Conservation (phyloP, 805 yeast genomes). For the Nakazawaea wyomingensis region DNA sequence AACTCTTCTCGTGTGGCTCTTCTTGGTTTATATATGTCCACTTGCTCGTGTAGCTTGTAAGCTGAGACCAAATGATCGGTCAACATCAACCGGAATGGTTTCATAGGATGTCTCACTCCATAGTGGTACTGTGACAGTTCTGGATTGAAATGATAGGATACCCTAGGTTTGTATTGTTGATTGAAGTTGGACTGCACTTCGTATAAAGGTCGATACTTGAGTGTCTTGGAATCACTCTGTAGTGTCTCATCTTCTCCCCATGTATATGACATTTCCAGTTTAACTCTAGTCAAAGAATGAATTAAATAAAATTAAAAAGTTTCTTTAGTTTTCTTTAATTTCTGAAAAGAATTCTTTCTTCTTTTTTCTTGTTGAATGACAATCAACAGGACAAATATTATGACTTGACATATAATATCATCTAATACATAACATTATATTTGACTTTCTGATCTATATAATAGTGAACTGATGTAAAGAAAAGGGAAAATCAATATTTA, state of each 20-base stretch:
- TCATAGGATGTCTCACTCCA: conserved; percentile 97
- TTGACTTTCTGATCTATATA: no score
- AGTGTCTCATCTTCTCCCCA: conserved; percentile 24
- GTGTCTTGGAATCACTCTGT: conserved; percentile 13
- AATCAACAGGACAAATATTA: no score
- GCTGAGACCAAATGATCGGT: conserved; percentile 88
- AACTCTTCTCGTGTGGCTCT: conserved; percentile 80
- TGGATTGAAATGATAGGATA: conserved; percentile 85
- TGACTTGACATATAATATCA: no score
- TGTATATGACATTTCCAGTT: conserved; percentile 15
- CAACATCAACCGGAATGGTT: conserved; percentile 88
- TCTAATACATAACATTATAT: no score
- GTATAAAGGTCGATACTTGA: conserved; percentile 37
- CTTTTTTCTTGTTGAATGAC: no score
- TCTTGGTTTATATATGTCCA: conserved; percentile 86
- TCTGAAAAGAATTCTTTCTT: no score
- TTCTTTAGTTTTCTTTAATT: no score
- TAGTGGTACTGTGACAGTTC: conserved; percentile 78
- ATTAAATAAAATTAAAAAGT: no score
- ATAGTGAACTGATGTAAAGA: no score
- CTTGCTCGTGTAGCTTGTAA: conserved; percentile 78
- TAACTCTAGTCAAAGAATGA: no score
- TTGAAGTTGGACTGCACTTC: conserved; percentile 34
- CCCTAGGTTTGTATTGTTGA: conserved; percentile 47
- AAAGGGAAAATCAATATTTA: no score